Evolutionary conservation across 2,329 filamentous ascomycete genomes (phyloP), one percentile per base, ranked within the genome.

Genomic region (Aspergillus pseudoviridinutans): DNA sequence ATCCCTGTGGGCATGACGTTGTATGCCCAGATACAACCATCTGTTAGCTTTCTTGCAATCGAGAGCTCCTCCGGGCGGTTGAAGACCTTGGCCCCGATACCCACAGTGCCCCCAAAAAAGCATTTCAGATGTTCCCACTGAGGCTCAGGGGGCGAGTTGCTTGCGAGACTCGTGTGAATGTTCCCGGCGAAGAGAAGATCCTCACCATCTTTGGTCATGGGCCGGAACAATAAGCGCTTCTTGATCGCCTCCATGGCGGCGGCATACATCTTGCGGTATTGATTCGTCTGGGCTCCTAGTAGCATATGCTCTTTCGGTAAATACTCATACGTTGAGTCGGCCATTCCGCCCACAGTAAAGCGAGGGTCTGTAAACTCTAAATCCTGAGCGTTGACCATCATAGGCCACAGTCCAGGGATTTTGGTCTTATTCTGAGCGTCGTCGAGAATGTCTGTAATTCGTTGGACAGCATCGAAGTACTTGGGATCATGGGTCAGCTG

Each of bases 391-490:
- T 96, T 89, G 14, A 97, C 78, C 54, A 79, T 80, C 63, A 90
- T 83, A 0, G 92, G 91, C 79, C 93, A 96, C 65, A 96, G 82
- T 1, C 92, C 92, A 1, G 88, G 85, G 2, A 96, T 76, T 3
- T 81, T 78, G 1, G 89, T 92, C 3, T 79, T 73, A 64, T 86
- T 83, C 75, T 96, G 91, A 75, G 87, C 86, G 46, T 87, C 82
- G 59, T 91, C 84, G 22, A 97, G 80, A 2, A 86, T 86, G 67
- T 96, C 79, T 25, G 90, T 93, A 66, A 97, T 90, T 58, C 92
- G 86, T 56, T 91, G 90, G 51, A 96, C 82, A 22, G 92, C 92
- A 73, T 96, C 92, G 69, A 93, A 97, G 76, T 94, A 97, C 70
- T 88, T 92, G 56, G 87, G 77, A 59, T 94, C 82, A 35, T 85